These are phyloP conservation scores for Fusarium piperis DNA, from an alignment of 2,329 filamentous ascomycete genomes.

Conservation along the genomic window DNA sequence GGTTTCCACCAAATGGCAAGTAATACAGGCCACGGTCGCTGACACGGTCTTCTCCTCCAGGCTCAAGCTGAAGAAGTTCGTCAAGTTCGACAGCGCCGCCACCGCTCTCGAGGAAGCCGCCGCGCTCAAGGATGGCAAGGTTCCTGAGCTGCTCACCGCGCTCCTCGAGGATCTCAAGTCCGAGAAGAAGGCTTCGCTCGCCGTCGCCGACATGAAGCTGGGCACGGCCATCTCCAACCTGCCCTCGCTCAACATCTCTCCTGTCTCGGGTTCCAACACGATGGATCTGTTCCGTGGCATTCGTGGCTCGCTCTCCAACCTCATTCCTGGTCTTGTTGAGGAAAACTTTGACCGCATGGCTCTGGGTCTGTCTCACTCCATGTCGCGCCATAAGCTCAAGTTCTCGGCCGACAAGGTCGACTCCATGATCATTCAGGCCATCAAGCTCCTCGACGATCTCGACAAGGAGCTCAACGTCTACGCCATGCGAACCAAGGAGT, in stretches of 20 bases:
- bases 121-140: constrained; percentile 90
- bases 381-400: constrained; percentile 97
- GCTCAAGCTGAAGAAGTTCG: constrained; percentile 95
- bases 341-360: constrained; percentile 94
- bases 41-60: constrained; percentile 53
- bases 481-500: constrained; percentile 99
- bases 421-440: constrained; percentile 98
- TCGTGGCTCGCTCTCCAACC: constrained; percentile 86
- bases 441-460: constrained; percentile 91
- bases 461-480: constrained; percentile 99
- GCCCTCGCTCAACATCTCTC: constrained; percentile 84
- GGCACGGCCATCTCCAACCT: constrained; percentile 92
- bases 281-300: constrained; percentile 94
- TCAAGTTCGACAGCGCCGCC: constrained; percentile 95
- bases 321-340: constrained; percentile 87
- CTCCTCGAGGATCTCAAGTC: constrained; percentile 92
- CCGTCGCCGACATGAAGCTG: constrained; percentile 92
- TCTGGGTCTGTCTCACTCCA: constrained; percentile 94
- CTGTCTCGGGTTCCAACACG: constrained; percentile 70
- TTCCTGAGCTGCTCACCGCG: constrained; percentile 83
- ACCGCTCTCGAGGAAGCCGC: constrained; percentile 91
- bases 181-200: constrained; percentile 96
- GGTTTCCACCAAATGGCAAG: constrained; percentile 5
- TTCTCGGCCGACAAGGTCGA: constrained; percentile 99
- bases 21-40: constrained; percentile 2